Evolutionary conservation across 768 basidiomycete species (phyloP), one percentile per base, ranked within the genome.

Genomic region (Russula sp.): DNA sequence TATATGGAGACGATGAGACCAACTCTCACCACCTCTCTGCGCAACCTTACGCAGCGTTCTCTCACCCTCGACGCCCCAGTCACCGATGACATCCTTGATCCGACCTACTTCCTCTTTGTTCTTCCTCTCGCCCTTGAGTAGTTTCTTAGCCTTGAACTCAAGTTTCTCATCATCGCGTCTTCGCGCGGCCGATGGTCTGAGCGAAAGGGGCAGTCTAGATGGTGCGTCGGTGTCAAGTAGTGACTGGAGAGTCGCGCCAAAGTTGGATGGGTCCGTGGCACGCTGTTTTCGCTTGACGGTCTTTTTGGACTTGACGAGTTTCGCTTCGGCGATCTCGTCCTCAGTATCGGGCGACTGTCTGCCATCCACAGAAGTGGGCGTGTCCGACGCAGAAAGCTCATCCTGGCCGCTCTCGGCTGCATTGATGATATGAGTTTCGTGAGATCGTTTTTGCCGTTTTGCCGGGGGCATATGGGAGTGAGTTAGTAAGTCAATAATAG

Each of bases 1-100:
- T 50, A 35, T 25, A n/a, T 18, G 5, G 11, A 14, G 10, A 49
- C 38, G 47, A 48, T 32, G 58, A 25, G 52, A 3, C 52, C 22
- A 9, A n/a, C 39, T 68, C 81, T 54, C 71, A 89, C 89, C 89
- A 74, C 89, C 89, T 71, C 89, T 78, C 75, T 87, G 97, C 65
- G 86, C 96, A 73, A 82, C 91, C 78, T 88, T 98, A 72, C 81
- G 83, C 69, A 85, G 76, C 61, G 80, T 86, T 73, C 82, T 82
- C 76, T 86, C 92, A 73, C 82, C 83, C 73, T 90, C 88, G 13
- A 81, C 87, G 35, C 89, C 94, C 94, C 93, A 97, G 45, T 92
- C 93, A 60, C 86, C 90, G 70, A 89, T 91, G 16, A 84, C 83
- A 71, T 88, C 86, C 43, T 75, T 80, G 65, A 88, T 79, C 59